Evolutionary conservation across 441 rosid genomes (phyloP).

Genomic region (Arabidopsis hybrid): DNA sequence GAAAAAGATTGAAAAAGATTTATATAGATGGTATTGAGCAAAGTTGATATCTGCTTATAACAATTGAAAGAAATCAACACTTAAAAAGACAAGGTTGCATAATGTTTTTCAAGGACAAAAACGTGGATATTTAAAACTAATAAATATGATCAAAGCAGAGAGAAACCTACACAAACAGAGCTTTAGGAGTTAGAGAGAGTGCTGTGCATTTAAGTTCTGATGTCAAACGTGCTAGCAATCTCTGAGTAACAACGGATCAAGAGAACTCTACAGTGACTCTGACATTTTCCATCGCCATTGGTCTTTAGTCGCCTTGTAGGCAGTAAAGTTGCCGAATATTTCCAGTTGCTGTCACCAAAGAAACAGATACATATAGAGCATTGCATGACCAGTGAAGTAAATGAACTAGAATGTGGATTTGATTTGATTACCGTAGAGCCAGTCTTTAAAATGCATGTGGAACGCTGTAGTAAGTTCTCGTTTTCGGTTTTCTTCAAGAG

Average conservation of each 20-base stretch:
- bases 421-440: constrained; percentile 84
- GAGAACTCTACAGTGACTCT: constrained; percentile 39
- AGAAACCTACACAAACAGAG: constrained; percentile 20
- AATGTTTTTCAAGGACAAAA: constrained; percentile 29
- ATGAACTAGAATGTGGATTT: not conserved
- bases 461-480: constrained; percentile 81
- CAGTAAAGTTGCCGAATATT: constrained; percentile 97
- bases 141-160: constrained; percentile 28
- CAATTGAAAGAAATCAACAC: constrained; percentile 37
- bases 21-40: constrained; percentile 31
- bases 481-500: constrained; percentile 85
- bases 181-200: constrained; percentile 30
- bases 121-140: constrained; percentile 29
- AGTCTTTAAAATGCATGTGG: constrained; percentile 92
- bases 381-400: not conserved
- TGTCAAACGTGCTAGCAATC: constrained; percentile 38
- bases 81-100: constrained; percentile 21
- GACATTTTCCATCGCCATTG: constrained; percentile 20
- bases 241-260: constrained; percentile 17
- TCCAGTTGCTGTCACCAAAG: constrained; percentile 71
- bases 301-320: constrained; percentile 79
- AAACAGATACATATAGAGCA: constrained; percentile 23
- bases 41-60: constrained; percentile 33
- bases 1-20: not conserved
- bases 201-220: constrained; percentile 40